Evolutionary conservation across 2,329 filamentous ascomycete species (phyloP), one percentile per base, ranked within the genome.

Genomic region (Epicoccum sorghinum): DNA sequence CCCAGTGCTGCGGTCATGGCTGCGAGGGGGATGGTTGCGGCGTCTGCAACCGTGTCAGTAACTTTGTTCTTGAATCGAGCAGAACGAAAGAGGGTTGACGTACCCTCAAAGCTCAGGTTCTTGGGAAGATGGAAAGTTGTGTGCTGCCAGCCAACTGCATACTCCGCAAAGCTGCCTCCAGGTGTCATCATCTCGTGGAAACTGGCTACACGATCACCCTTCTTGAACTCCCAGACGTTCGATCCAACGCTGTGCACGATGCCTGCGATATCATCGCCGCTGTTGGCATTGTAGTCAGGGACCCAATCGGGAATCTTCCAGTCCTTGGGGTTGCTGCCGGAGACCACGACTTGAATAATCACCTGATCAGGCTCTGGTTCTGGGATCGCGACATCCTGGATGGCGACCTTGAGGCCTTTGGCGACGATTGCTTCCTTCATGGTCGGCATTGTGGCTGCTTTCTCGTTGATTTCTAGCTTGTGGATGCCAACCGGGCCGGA

Each of bases 101-200:
- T 64, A 79, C 80, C 80, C 69, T 86, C 82, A 47, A 83, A 85
- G 18, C 75, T 77, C 3, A 77, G 76, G 14, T 75, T 69, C 29
- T 74, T 57, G 0, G 83, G 81, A 14, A 86, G 73, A 59, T 80
- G 81, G 64, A 86, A 86, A 0, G 84, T 86, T 0, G 83, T 83
- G 61, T 82, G 77, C 30, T 79, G 77, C 71, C 77, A 81, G 0
- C 81, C 80, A 9, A 87, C 71, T 3, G 84, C 82, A 59, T 87
- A 88, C 64, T 88, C 85, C 3, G 85, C 86, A 56, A 81, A 89
- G 7, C 77, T 79, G 2, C 86, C 86, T 32, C 78, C 66, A 0
- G 79, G 75, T 0, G 73, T 72, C 38, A 71, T 61, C 78, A 87
- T 86, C 57, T 83, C 74, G 58, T 81, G 79, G 73, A 85, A 84